Percentiles rank a stretch among this genome's conserved stretches.
These are phyloP conservation scores for Fraxinus floribunda DNA, from an alignment of 305 asterid genomes.

Conservation along the genomic window DNA sequence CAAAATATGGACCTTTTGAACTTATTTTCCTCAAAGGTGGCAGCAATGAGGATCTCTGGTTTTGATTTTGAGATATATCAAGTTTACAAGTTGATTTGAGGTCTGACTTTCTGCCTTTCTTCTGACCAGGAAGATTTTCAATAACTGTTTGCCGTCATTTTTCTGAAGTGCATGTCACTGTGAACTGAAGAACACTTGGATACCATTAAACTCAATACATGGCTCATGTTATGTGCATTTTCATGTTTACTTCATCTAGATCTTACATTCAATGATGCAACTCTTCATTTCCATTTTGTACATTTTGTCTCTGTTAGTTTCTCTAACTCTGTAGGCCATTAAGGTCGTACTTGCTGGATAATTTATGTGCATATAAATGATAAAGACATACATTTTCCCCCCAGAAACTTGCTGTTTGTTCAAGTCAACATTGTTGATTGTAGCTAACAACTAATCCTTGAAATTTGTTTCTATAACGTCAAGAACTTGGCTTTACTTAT, in stretches of 20 bases:
- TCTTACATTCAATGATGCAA: not conserved
- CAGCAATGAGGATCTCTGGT: not conserved
- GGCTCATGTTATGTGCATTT: not conserved
- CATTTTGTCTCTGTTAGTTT: not conserved
- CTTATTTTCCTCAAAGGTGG: not conserved
- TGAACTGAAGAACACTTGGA: not conserved
- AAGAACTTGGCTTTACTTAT: not conserved
- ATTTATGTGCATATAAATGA: not conserved
- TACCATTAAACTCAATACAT: not conserved
- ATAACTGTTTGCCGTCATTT: conserved; percentile 3
- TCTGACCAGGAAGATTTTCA: not conserved
- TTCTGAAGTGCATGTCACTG: not conserved
- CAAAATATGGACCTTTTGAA: conserved; percentile 9
- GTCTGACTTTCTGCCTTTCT: conserved; percentile 7
- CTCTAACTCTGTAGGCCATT: not conserved
- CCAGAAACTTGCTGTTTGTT: not conserved
- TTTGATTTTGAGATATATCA: conserved; percentile 1
- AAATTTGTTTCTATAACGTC: not conserved
- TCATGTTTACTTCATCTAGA: not conserved
- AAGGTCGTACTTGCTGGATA: not conserved
- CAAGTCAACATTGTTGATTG: not conserved
- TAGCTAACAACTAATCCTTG: not conserved
- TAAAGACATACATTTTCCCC: not conserved
- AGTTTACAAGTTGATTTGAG: not conserved
- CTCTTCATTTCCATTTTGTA: not conserved